phyloP scores from a whole-genome alignment of 1,139 yeast species.

The Blastobotrys indianensis region DNA sequence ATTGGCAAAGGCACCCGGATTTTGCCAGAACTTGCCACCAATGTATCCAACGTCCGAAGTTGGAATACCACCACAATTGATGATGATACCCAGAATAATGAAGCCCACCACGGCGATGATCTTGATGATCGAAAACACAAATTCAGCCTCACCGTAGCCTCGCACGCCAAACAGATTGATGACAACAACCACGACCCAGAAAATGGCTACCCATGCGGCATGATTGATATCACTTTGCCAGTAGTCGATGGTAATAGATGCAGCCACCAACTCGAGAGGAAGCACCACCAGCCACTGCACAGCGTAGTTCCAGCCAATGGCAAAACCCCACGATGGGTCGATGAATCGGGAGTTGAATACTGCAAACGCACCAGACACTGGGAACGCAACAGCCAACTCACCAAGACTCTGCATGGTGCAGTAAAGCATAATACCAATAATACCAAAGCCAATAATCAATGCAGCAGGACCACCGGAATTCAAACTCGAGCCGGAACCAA shows the following conservation, averaged over 20 bases:
- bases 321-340: conserved; percentile 75
- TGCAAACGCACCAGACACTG: conserved; percentile 67
- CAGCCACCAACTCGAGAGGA: conserved; percentile 76
- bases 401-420: conserved; percentile 70
- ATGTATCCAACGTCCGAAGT: conserved; percentile 57
- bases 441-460: conserved; percentile 55
- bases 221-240: conserved; percentile 59
- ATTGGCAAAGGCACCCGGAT: conserved; percentile 55
- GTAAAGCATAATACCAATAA: conserved; percentile 61
- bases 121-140: conserved; percentile 55
- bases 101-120: conserved; percentile 61
- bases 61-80: conserved; percentile 70
- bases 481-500: conserved; percentile 64
- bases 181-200: conserved; percentile 49
- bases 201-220: conserved; percentile 62
- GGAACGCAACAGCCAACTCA: conserved; percentile 67
- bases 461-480: conserved; percentile 72
- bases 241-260: conserved; percentile 62
- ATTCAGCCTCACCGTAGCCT: conserved; percentile 77
- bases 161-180: conserved; percentile 69
- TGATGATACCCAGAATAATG: conserved; percentile 54
- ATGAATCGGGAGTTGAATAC: conserved; percentile 59
- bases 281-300: conserved; percentile 73
- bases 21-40: conserved; percentile 55
- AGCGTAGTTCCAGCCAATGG: conserved; percentile 74